Base-by-base conservation (phyloP, 1,284 basidiomycete genomes). In the Fomitiporia mediterranea region DNA sequence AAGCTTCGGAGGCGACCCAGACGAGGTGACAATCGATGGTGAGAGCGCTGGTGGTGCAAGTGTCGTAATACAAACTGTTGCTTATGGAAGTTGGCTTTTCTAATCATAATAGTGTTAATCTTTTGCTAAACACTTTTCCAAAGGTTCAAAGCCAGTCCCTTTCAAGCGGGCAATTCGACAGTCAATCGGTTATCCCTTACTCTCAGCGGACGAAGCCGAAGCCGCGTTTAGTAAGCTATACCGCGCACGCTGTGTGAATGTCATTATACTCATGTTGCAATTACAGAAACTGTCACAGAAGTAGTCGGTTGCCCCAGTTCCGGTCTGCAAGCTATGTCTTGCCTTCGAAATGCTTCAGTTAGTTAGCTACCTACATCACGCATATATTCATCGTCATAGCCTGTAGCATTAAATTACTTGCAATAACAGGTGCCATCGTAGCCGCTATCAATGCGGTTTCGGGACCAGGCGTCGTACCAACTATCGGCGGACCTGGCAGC, bases 11-110 rank as follows among this genome's bases (percentile, higher is more conserved):
- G 75, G 75, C 0, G 69, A 77, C 61, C 72, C 72, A 3, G 63
- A 67, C 9, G 62, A 70, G 50, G 69, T 76, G 8, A 73, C 73
- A 17, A 74, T 78, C 17, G 68, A 66, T 21, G 76, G 76, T 0
- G 74, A 78, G 58, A 75, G 74, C 51, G 76, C 76, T 1, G 77
- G 75, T 2, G 75, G 72, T 1, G 73, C 74, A 1, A 70, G 69
- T 49, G 68, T 77, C 11, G 64, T 74, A 9, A 73, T 76, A 71
- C 75, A 77, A 49, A 64, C 71, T 7, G 69, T 70, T 6, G 73
- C 75, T 0, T 75, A 70, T 60, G 74, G 72, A 63, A 75, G 74
- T 69, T 21, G 15, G 53, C 7, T 13, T 7, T 11, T 17, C 15
- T 37, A 5, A 30, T 13, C 11, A 8, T 51, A 47, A 60, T 52